Evolutionary conservation across 441 rosid genomes (phyloP), one percentile per base, ranked within the genome.

Genomic region (Croton laevigatus): DNA sequence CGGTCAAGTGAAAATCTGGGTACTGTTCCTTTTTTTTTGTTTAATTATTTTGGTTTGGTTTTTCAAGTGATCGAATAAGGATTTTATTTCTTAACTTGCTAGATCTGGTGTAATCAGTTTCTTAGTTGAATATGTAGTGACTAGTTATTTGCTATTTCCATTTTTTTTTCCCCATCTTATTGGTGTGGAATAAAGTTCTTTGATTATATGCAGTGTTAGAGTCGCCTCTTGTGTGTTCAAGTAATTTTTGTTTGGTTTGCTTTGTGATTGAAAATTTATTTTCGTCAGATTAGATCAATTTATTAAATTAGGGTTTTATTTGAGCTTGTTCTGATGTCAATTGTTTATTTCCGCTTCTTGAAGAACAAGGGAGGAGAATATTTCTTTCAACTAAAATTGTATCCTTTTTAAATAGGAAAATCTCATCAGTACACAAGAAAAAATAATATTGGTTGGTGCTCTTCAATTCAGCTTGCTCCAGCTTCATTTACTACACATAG

Each of bases 181-280:
- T n/a, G 40, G 9, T 69, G 3, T 45, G 55, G 17, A 13, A 57
- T 54, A 79, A 79, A 70, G 77, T 53, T 19, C 8, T 22, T 53
- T 53, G 57, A 53, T 53, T 53, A 3, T 53, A 53, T 19, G 23
- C 1, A 17, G 8, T 14, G 53, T 49, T 49, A 49, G 19, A 53
- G 57, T 6, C 22, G 7, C 37, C 20, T 13, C 44, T 6, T 38
- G 32, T 38, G 48, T 12, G 14, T 19, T 14, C 22, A 17, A 52
- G 70, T 17, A 38, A 53, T 37, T 16, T 36, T 6, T 66, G 59
- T 34, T 32, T 8, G 7, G 32, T 27, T 8, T 62, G 8, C n/a
- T n/a, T 61, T 61, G 0, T 38, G 13, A 49, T 6, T 16, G 23
- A 27, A 17, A 46, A 27, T 48, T 32, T 65, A 1, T 23, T 22